Conservation (phyloP, 305 asterid species). For the Solanum aculeatissimum region DNA sequence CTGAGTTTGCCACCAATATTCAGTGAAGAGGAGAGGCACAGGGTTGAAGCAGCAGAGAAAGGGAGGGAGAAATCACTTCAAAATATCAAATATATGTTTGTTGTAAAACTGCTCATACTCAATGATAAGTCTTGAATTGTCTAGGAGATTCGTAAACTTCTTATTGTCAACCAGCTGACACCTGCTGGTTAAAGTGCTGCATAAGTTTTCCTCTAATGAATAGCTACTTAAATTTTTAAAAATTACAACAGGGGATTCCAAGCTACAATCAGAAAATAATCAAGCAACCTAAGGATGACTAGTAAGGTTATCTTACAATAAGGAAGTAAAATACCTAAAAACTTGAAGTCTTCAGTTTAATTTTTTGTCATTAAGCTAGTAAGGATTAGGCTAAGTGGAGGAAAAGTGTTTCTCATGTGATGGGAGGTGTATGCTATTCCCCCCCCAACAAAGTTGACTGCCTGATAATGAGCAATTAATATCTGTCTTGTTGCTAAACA, state of each 20-base stretch:
- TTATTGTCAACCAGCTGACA: neutral
- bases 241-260: neutral
- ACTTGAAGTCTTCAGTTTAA: neutral
- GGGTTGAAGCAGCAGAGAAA: neutral
- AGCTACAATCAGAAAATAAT: neutral
- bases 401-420: neutral
- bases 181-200: neutral
- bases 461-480: neutral
- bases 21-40: neutral
- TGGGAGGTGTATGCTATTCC: neutral
- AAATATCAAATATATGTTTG: neutral
- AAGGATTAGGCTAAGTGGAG: neutral
- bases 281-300: neutral
- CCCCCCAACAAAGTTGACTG: neutral
- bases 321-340: neutral
- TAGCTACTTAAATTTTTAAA: neutral
- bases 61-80: neutral
- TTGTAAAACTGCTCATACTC: neutral
- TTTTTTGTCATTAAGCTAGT: neutral
- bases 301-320: neutral
- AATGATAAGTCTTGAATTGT: neutral
- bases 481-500: neutral
- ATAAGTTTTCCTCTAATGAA: neutral
- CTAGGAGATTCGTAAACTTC: neutral
- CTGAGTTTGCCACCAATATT: neutral